Base-by-base conservation (phyloP, 495 filamentous ascomycete genomes). In the Aspergillus steynii region DNA sequence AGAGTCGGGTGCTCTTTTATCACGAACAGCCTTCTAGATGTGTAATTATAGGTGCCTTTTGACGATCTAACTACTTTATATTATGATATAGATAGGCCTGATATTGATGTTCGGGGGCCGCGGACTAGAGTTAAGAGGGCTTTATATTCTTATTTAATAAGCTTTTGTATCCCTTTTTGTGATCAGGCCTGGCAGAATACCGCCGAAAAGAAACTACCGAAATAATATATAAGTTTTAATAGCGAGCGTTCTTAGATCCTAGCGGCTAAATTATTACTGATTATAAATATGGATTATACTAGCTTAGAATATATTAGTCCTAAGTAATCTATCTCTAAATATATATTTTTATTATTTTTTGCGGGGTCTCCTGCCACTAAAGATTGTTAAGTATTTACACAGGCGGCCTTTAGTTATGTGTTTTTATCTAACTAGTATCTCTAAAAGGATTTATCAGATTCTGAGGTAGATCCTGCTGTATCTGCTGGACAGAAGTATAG, bases 71-170 rank as follows among this genome's bases (percentile, higher is more conserved):
- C 49, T 47, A 79, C 66, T 4, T 59, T 81, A 1, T 75, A 76
- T 56, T 81, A 81, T 58, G 57, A 70, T 58, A 51, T 76, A 10
- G 67, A 64, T 63, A 69, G 76, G 42, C 74, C 70, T 4, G 67
- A 70, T 49, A 59, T 59, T 3, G n/a, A n/a, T n/a, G n/a, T n/a
- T n/a, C n/a, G n/a, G n/a, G n/a, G n/a, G n/a, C n/a, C n/a, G n/a
- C n/a, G n/a, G 37, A 69, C 60, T 26, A 1, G 29, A 25, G 42
- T 70, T 45, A 56, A 28, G 27, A 61, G 68, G 29, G 53, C 57
- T 20, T 34, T 70, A 15, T 66, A 59, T 29, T 50, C 61, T 25
- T 68, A 61, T 54, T 50, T 71, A 45, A 66, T 68, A 59, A 65
- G 63, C 46, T 66, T 65, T 32, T 42, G 50, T 8, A 31, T 56